Conservation (phyloP, 2,329 filamentous ascomycete genomes). For the Aspergillus fumigatiaffinis region DNA sequence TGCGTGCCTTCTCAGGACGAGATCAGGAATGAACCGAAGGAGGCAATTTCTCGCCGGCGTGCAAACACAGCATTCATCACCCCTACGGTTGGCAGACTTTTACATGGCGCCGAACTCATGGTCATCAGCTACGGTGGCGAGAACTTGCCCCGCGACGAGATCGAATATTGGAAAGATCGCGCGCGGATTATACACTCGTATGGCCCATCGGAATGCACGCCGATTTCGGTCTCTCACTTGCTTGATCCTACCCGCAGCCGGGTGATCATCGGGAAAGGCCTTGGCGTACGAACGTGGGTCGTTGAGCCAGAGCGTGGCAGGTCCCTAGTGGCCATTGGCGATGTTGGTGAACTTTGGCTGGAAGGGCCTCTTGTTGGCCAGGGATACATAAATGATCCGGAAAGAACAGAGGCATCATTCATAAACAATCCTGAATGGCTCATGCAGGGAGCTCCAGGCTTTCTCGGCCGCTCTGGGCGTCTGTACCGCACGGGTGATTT, state of each 20-base stretch:
- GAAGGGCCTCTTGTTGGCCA: constrained; percentile 23
- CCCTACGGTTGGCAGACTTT: constrained; percentile 36
- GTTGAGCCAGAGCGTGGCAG: constrained; percentile 23
- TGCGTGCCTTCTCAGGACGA: constrained; percentile 43
- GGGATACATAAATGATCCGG: constrained; percentile 31
- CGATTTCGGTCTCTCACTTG: no score
- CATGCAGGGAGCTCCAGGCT: constrained; percentile 37
- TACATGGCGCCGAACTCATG: no score
- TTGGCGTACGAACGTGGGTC: constrained; percentile 24
- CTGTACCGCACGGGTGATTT: constrained; percentile 19
- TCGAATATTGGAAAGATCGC: no score
- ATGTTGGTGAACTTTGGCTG: constrained; percentile 28
- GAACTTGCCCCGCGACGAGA: no score
- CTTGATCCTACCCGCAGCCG: no score
- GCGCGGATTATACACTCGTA: no score
- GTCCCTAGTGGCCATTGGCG: constrained; percentile 16
- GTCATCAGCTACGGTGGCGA: no score
- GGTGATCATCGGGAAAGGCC: constrained; percentile 13
- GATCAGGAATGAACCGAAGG: constrained; percentile 40
- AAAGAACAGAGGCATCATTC: constrained; percentile 25
- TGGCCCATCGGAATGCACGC: no score
- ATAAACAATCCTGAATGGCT: constrained; percentile 14
- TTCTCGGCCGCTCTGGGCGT: constrained; percentile 13
- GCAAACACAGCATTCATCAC: constrained; percentile 53
- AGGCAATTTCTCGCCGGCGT: constrained; percentile 31